phyloP scores from a whole-genome alignment of 208 protist species.

The Kentomonas sorsogonicus region DNA sequence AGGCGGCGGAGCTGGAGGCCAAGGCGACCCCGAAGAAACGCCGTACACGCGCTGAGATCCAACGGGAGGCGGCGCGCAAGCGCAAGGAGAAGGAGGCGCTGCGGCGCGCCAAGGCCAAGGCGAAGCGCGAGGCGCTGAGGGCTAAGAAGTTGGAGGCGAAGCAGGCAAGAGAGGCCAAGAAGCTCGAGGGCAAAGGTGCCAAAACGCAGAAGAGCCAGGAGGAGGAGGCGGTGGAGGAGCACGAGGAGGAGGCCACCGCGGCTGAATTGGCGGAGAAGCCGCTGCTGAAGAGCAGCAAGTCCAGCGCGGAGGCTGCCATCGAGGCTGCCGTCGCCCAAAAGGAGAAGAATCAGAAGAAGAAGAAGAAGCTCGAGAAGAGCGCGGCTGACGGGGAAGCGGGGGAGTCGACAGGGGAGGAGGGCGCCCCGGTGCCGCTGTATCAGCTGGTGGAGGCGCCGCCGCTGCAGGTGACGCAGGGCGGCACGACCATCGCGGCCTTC shows the following conservation, averaged over 20 bases:
- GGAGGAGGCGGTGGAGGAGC: neutral
- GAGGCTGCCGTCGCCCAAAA: constrained; percentile 4
- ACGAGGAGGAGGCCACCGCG: neutral
- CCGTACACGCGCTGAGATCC: no score
- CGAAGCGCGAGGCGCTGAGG: neutral
- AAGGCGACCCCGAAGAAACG: neutral
- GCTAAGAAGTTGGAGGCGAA: constrained; percentile 3
- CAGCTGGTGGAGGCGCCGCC: constrained; percentile 22
- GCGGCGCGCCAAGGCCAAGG: neutral
- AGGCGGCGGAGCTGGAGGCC: neutral
- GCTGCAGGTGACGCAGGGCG: constrained; percentile 21
- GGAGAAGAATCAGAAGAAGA: neutral
- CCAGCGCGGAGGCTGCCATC: constrained; percentile 2
- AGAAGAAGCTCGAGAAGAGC: neutral
- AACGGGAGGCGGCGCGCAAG: no score
- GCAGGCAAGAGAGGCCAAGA: constrained; percentile 8
- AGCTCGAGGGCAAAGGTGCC: neutral
- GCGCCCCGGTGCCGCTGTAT: neutral
- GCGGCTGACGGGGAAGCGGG: neutral
- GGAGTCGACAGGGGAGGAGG: no score
- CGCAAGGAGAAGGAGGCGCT: no score
- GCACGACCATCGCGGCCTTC: constrained; percentile 27
- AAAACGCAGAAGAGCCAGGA: constrained; percentile 7
- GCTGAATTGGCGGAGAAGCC: neutral
- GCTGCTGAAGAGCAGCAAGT: neutral